A percentile compares a stretch with the other conserved stretches of the same genome.
These are phyloP conservation scores for Podospora pseudocomata DNA, from an alignment of 495 filamentous ascomycete genomes.

Conservation along the genomic window DNA sequence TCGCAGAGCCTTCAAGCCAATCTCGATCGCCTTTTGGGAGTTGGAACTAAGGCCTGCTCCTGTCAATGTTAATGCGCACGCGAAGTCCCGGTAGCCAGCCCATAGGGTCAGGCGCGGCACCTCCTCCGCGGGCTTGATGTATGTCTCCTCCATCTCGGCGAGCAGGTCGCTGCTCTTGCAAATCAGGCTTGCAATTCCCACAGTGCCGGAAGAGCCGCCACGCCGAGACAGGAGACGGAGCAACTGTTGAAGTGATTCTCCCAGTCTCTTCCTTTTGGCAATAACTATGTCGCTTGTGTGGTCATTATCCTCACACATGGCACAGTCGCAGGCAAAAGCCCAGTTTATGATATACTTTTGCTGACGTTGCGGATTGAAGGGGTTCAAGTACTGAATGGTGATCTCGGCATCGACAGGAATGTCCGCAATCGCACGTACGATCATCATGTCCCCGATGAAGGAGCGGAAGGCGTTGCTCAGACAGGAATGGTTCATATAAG, in stretches of 20 bases:
- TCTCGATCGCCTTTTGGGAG: not conserved
- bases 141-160: not conserved
- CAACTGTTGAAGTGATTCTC: not conserved
- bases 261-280: not conserved
- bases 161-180: not conserved
- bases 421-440: slow-evolving; percentile 49
- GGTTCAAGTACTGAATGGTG: not conserved
- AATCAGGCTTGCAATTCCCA: not conserved
- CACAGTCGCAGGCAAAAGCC: not conserved
- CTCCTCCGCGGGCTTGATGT: not conserved
- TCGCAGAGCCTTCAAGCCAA: not conserved
- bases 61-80: not conserved
- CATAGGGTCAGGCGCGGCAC: not conserved
- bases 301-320: not conserved
- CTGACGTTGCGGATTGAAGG: not conserved
- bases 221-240: not conserved
- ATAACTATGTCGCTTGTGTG: not conserved
- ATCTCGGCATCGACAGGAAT: slow-evolving; percentile 39
- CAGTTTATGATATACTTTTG: not conserved
- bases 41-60: not conserved
- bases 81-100: not conserved
- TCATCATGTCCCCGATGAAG: slow-evolving; percentile 60
- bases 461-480: slow-evolving; percentile 41
- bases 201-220: not conserved
- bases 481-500: slow-evolving; percentile 57